Evolutionary conservation across 2,329 filamentous ascomycete species (phyloP), one percentile per base, ranked within the genome.

Genomic region (Penicillium italicum): DNA sequence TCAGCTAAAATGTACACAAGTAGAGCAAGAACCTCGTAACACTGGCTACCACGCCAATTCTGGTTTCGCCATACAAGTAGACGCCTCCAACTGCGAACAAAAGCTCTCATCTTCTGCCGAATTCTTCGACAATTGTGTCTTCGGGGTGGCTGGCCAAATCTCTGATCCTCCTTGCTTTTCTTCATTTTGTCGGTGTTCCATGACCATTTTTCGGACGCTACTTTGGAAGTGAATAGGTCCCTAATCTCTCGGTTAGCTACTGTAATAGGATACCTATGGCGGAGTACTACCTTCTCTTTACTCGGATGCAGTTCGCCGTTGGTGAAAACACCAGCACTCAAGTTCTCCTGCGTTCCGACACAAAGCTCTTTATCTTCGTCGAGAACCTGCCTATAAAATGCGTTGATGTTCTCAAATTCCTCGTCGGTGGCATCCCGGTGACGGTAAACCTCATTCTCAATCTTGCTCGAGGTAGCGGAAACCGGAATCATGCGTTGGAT

Each of bases 351-450:
- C 0, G 82, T 79, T 5, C 76, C 77, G 61, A 79, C 74, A 71
- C 83, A 86, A 11, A 87, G 78, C 16, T 80, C 75, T 63, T 85
- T 85, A 71, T 87, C 85, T 67, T 87, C 84, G 1, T 78, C 78
- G 76, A 86, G 81, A 66, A 87, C 79, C 43, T 82, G 80, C 70
- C 83, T 83, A 73, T 85, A 87, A 60, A 85, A 82, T 43, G 78
- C 71, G 67, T 78, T 80, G 68, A 86, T 82, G 53, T 77, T 69
- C 6, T 77, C 71, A 62, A 86, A 86, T 55, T 84, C 79, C 30
- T 81, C 80, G 28, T 85, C 79, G 3, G 76, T 77, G 1, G 82
- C 79, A 64, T 81, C 71, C 65, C 80, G 82, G 75, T 86, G 82
- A 52, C 83, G 79, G 73, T 79, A 87, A 28, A 86, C 82, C 66